Evolutionary conservation across 2,329 filamentous ascomycete genomes (phyloP).

Genomic region (Fusarium sterilihyphosum): DNA sequence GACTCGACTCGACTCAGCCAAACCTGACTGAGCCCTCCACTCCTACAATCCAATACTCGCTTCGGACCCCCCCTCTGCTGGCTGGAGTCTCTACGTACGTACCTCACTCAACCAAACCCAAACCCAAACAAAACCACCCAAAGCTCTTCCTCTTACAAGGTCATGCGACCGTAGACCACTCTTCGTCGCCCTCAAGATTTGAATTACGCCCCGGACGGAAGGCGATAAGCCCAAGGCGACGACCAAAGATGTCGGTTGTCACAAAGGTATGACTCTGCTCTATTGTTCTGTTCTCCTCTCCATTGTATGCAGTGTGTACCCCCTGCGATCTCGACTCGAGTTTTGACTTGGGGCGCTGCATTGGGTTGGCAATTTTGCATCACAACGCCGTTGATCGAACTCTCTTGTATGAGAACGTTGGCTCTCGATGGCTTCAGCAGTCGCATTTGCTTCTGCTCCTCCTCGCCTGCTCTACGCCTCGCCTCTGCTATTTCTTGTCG

Average conservation of each 20-base stretch:
- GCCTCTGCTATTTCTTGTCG: background rate
- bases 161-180: slow-evolving; percentile 53
- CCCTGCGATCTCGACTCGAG: slow-evolving; percentile 7
- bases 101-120: background rate
- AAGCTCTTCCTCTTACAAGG: slow-evolving; percentile 45
- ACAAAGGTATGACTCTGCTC: slow-evolving; percentile 61
- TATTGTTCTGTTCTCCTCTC: background rate
- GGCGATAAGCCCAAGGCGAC: slow-evolving; percentile 62
- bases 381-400: slow-evolving; percentile 9
- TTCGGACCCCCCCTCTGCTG: background rate
- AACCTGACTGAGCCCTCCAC: slow-evolving; percentile 21
- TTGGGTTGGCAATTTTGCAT: slow-evolving; percentile 15
- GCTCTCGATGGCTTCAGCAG: slow-evolving; percentile 21
- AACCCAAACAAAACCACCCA: slow-evolving; percentile 19
- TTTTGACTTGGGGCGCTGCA: background rate
- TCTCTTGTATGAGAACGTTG: background rate
- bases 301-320: background rate
- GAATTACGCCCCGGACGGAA: slow-evolving; percentile 51
- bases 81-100: slow-evolving; percentile 12
- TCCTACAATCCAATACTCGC: background rate
- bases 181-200: slow-evolving; percentile 49
- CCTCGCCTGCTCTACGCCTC: background rate
- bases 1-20: slow-evolving; percentile 1
- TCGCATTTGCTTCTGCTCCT: background rate
- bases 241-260: slow-evolving; percentile 68